Base-by-base conservation (phyloP, 805 yeast species). In the Metschnikowia koreensis region DNA sequence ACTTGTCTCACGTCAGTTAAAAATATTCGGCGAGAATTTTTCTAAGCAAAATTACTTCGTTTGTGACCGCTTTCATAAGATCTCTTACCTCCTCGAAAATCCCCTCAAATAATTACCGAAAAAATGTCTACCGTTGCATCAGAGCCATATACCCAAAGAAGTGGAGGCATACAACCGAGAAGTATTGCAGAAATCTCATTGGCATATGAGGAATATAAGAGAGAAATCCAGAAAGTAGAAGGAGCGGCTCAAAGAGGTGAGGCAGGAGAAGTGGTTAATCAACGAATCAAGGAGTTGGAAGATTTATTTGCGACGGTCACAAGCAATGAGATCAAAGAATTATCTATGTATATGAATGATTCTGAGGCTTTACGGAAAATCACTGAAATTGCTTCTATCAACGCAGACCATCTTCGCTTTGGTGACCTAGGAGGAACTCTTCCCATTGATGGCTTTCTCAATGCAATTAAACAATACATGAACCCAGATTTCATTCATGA, bases 361-460 rank as follows among this genome's bases (percentile, higher is more conserved):
- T 77, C 93, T 1, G 81, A 81, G 50, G 82, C 86, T 6, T 73
- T 87, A 58, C 71, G 74, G 31, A 82, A 78, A 53, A 78, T 86
- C 10, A 79, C 88, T 37, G 79, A 79, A 51, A 76, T 85, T 60
- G 84, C 89, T 11, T 82, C 84, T 38, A 68, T 83, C 22, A 86
- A 87, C 42, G 82, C 87, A 2, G 74, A 81, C 46, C 84, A 82
- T 65, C 60, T 86, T 57, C 80, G 80, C 48, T 68, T 86, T 46
- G 89, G 86, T 3, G 77, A 79, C 45, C 70, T 79, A 3, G 83
- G 80, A 10, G 72, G 76, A n/a, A 66, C 79, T 1, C 60, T 87
- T 6, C 75, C 75, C 54, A 63, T 79, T 27, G 71, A 75, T 6
- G 83, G 81, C 28, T 79, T 84, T 51, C 54, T 76, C 7, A 58